phyloP scores from a whole-genome alignment of 2,329 filamentous ascomycete genomes.

The Colletotrichum lindemuthianum region DNA sequence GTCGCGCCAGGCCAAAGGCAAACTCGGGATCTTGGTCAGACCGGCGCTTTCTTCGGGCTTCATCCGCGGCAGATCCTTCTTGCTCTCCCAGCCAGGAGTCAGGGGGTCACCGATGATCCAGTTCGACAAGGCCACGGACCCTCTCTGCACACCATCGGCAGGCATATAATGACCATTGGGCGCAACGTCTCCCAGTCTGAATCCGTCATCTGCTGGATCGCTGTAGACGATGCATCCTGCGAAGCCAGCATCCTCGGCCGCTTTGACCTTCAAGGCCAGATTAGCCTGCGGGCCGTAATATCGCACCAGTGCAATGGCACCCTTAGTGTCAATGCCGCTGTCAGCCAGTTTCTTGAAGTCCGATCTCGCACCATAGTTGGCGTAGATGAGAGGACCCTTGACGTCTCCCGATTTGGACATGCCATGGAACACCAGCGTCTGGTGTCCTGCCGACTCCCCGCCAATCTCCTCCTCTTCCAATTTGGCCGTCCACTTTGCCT shows the following conservation, averaged over 20 bases:
- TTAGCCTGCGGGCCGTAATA: constrained; percentile 81
- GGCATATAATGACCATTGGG: constrained; percentile 85
- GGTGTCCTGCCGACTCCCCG: constrained; percentile 70
- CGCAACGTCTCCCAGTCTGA: constrained; percentile 75
- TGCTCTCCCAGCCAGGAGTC: constrained; percentile 86
- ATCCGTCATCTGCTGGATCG: constrained; percentile 87
- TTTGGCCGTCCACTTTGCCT: constrained; percentile 78
- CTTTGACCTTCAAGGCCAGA: constrained; percentile 84
- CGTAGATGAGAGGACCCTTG: constrained; percentile 87
- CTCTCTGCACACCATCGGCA: constrained; percentile 83
- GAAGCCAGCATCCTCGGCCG: constrained; percentile 87
- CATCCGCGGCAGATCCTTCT: constrained; percentile 71
- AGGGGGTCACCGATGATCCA: constrained; percentile 92
- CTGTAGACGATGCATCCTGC: constrained; percentile 92
- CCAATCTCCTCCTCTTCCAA: constrained; percentile 83
- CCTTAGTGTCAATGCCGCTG: constrained; percentile 77
- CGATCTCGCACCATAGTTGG: constrained; percentile 86
- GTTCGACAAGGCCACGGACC: constrained; percentile 81
- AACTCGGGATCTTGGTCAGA: constrained; percentile 84
- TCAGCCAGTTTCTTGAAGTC: constrained; percentile 82
- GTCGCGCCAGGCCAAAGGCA: constrained; percentile 91
- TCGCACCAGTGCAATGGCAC: constrained; percentile 85
- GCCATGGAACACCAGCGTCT: constrained; percentile 86
- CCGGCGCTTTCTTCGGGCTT: constrained; percentile 76
- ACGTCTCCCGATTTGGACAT: constrained; percentile 89